Base-by-base conservation (phyloP, 2,329 filamentous ascomycete genomes). In the Sporothrix curviconia region DNA sequence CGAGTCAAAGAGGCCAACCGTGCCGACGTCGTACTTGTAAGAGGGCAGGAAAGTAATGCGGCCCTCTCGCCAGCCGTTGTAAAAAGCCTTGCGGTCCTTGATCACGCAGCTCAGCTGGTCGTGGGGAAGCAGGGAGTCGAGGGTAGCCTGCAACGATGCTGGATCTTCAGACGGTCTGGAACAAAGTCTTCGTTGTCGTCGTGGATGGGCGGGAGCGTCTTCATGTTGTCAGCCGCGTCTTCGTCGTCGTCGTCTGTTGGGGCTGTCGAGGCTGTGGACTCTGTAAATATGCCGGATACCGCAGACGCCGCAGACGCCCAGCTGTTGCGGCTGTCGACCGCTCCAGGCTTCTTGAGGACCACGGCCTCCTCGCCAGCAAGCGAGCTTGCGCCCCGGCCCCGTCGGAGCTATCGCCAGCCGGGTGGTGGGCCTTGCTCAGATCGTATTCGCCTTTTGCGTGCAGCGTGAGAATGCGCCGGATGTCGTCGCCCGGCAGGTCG, bases 1-100 rank as follows among this genome's bases (percentile, higher is more conserved):
- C 0, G 92, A 90, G 72, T 99, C 95, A 68, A 96, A 99, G 30
- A 91, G 81, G 2, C 89, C 89, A 32, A 96, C 83, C 30, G 88
- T 95, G n/a, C 94, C 94, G 28, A 96, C 79, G 66, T 99, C 95
- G 65, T 99, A 99, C 70, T 99, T 99, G 72, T 99, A 99, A 0
- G 94, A 95, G 1, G 94, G 94, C 15, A 97, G 70, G 66, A 99
- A 99, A 1, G 83, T 83, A 57, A 99, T 92, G 0, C 84, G 78
- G 0, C 92, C 94, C 76, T 99, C 94, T 52, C 81, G 80, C 92
- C 94, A 99, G 1, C 92, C 92, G 61, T 96, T 89, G 59, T 95
- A 83, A 61, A 99, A 95, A 0, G 85, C 84, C 67, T 88, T 94
- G n/a, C 83, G 81, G 39, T 83, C 74, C 62, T 80, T 83, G 64